phyloP scores from a whole-genome alignment of 257 asterid genomes.

The Plantago elongata region DNA sequence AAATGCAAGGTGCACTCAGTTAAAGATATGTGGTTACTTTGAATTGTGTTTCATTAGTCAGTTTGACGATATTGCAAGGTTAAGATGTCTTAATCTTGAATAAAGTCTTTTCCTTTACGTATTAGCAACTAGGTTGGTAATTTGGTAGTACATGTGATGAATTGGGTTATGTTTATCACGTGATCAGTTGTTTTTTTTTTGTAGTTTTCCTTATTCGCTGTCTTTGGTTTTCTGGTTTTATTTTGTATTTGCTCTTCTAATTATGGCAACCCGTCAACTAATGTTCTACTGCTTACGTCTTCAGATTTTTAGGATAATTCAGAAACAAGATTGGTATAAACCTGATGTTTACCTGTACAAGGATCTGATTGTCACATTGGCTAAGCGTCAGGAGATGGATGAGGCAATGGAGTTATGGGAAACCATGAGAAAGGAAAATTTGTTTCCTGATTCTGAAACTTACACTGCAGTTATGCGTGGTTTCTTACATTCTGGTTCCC shows the following conservation, averaged over 20 bases:
- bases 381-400: constrained; percentile 77
- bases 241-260: not conserved
- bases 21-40: no score
- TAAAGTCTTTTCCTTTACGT: no score
- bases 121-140: no score
- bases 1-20: no score
- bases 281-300: not conserved
- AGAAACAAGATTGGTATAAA: constrained; percentile 77
- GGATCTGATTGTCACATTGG: constrained; percentile 76
- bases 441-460: constrained; percentile 86
- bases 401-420: constrained; percentile 84
- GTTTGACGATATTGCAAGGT: no score
- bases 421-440: constrained; percentile 65
- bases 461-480: constrained; percentile 92
- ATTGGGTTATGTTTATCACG: no score
- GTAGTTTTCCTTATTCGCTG: not conserved
- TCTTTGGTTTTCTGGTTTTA: not conserved
- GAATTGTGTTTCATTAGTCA: no score
- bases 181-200: not conserved
- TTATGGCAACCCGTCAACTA: not conserved
- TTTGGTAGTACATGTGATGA: no score
- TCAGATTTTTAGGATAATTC: constrained; percentile 77
- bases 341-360: constrained; percentile 82
- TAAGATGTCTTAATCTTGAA: no score
- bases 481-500: constrained; percentile 87